Conservation (phyloP, 1,139 yeast species). For the Kodamaea sp. region DNA sequence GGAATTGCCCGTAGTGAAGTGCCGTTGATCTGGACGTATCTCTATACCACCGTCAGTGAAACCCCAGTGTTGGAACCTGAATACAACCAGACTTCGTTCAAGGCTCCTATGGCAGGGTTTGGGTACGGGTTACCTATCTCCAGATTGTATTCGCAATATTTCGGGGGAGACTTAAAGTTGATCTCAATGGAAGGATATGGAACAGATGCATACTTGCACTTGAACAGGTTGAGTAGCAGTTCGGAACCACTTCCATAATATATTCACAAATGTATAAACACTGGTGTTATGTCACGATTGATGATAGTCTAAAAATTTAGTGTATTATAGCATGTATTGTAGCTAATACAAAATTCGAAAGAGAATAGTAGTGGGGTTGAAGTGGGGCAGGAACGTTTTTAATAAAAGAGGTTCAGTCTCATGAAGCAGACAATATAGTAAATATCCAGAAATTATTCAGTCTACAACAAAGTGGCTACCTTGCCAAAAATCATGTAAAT, state of each 20-base stretch:
- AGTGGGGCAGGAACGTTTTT: no score
- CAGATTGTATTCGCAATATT: slow-evolving; percentile 82
- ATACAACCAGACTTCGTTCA: slow-evolving; percentile 55
- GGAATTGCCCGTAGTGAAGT: slow-evolving; percentile 86
- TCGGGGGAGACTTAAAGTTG: slow-evolving; percentile 86
- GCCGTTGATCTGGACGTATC: slow-evolving; percentile 87
- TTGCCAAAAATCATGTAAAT: no score
- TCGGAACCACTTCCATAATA: slow-evolving; percentile 49
- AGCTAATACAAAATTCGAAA: no score
- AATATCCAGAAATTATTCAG: no score
- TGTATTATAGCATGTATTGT: no score
- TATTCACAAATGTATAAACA: no score
- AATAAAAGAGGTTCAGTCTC: no score
- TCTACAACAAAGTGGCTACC: no score
- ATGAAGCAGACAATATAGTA: no score
- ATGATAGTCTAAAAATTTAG: no score
- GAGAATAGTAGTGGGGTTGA: no score
- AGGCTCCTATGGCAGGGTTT: slow-evolving; percentile 94
- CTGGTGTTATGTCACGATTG: no score
- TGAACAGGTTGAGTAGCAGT: slow-evolving; percentile 56
- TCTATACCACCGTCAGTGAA: slow-evolving; percentile 83
- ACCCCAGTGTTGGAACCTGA: slow-evolving; percentile 70
- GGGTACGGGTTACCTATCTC: slow-evolving; percentile 92
- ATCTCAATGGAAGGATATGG: slow-evolving; percentile 95
- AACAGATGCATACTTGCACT: slow-evolving; percentile 85